Conservation (phyloP, 1,284 basidiomycete species). For the Thelephora terrestris region DNA sequence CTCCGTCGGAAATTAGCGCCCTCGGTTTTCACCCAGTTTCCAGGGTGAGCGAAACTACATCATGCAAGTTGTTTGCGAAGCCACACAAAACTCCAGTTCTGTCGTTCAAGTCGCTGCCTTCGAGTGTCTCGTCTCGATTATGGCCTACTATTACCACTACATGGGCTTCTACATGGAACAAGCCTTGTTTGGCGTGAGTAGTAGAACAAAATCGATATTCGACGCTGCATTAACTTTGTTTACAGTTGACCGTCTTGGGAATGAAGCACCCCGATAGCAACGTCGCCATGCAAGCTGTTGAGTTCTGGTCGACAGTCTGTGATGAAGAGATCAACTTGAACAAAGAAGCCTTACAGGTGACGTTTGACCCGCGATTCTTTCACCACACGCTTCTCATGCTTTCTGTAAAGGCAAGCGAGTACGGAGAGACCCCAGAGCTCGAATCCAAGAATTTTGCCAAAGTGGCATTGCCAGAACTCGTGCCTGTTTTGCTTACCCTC, state of each 20-base stretch:
- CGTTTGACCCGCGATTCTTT: constrained; percentile 12
- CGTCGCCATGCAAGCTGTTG: constrained; percentile 93
- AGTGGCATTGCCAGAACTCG: constrained; percentile 88
- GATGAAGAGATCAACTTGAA: constrained; percentile 94
- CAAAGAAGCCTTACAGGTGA: constrained; percentile 86
- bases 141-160: constrained; percentile 98
- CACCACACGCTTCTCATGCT: constrained; percentile 6
- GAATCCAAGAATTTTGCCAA: constrained; percentile 91
- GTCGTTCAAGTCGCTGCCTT: constrained; percentile 89
- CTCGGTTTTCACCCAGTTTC: constrained; percentile 7
- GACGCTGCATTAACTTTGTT: constrained; percentile 1
- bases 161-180: constrained; percentile 99
- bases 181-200: constrained; percentile 87
- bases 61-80: constrained; percentile 99
- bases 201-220: constrained; percentile 1
- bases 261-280: constrained; percentile 93
- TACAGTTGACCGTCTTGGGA: constrained; percentile 90
- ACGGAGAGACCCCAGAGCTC: constrained; percentile 82
- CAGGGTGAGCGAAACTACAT: constrained; percentile 99
- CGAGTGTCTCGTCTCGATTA: constrained; percentile 93
- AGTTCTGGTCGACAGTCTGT: constrained; percentile 99
- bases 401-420: constrained; percentile 66
- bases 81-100: constrained; percentile 78
- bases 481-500: constrained; percentile 85
- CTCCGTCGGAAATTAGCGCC: constrained; percentile 6